Conservation (phyloP, 805 yeast species). For the Wickerhamiella alocasiicola region DNA sequence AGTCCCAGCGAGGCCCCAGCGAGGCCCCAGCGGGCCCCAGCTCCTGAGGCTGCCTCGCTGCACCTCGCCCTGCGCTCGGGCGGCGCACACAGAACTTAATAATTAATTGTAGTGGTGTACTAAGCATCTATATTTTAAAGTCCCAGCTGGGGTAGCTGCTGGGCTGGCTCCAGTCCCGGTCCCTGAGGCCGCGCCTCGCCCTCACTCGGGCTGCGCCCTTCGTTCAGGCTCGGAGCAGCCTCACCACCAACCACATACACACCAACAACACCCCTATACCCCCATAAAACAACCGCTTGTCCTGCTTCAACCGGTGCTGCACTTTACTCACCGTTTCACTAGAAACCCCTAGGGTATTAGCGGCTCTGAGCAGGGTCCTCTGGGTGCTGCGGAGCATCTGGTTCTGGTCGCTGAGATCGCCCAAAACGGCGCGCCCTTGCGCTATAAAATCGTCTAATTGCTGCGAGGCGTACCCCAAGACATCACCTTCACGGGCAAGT, state of each 20-base stretch:
- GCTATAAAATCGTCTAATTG: slow-evolving; percentile 84
- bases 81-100: too few relatives aligned
- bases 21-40: too few relatives aligned
- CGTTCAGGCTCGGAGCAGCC: too few relatives aligned
- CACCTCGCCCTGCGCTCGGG: too few relatives aligned
- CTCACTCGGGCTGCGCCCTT: too few relatives aligned
- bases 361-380: slow-evolving; percentile 48
- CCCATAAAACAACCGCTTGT: slow-evolving; percentile 75
- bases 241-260: slow-evolving; percentile 58
- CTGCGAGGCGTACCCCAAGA: slow-evolving; percentile 49
- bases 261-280: slow-evolving; percentile 52
- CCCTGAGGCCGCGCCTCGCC: too few relatives aligned
- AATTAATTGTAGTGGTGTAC: too few relatives aligned
- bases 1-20: too few relatives aligned
- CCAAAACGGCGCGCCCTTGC: slow-evolving; percentile 76
- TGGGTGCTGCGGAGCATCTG: slow-evolving; percentile 54
- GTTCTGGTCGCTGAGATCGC: slow-evolving; percentile 77
- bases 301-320: slow-evolving; percentile 72
- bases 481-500: slow-evolving; percentile 51
- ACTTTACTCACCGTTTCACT: slow-evolving; percentile 69
- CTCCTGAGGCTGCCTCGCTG: too few relatives aligned
- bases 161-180: too few relatives aligned
- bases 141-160: too few relatives aligned
- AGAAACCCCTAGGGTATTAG: slow-evolving; percentile 76
- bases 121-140: too few relatives aligned